Evolutionary conservation across 306 rosid genomes (phyloP), one percentile per base, ranked within the genome.

Genomic region (Castanea sativa): DNA sequence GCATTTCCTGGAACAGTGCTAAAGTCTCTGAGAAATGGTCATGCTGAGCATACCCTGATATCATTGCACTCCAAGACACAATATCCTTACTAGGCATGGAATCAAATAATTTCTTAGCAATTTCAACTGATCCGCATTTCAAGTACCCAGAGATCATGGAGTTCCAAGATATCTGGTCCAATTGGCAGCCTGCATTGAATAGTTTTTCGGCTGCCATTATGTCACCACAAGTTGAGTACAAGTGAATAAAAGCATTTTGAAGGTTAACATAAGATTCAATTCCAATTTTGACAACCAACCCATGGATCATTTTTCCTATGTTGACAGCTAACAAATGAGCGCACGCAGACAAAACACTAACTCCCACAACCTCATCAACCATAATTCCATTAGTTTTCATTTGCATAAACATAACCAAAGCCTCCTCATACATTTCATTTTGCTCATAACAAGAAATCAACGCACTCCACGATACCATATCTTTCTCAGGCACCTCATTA

Each of bases 21-120:
- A 88, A 73, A 71, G 98, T 87, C 85, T 93, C 92, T 1, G 87
- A 85, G 88, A 86, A 93, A 15, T 35, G 70, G 55, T 77, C 88
- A 19, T 85, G 87, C 71, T 89, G 94, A 75, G 90, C 90, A 85
- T 91, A 89, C 69, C 97, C 95, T 0, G 95, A 87, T 81, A 91
- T 86, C 94, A 91, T 91, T 43, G 97, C 88, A 82, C 98, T 88
- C 97, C 97, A 93, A 12, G 97, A 83, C 79, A 91, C 93, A 11
- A 90, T 68, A 83, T 90, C 93, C 77, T 85, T 91, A 79, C 85
- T 84, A 0, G 93, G 89, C 97, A 90, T 93, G 85, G 93, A 88
- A 74, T 74, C 75, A 74, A 93, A 93, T 59, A 91, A 82, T 43
- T 53, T 65, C 86, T 83, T 76, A 6, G 97, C 97, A 32, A 84